Conservation (phyloP, 169 alveolate species). For the Eimeria praecox region DNA sequence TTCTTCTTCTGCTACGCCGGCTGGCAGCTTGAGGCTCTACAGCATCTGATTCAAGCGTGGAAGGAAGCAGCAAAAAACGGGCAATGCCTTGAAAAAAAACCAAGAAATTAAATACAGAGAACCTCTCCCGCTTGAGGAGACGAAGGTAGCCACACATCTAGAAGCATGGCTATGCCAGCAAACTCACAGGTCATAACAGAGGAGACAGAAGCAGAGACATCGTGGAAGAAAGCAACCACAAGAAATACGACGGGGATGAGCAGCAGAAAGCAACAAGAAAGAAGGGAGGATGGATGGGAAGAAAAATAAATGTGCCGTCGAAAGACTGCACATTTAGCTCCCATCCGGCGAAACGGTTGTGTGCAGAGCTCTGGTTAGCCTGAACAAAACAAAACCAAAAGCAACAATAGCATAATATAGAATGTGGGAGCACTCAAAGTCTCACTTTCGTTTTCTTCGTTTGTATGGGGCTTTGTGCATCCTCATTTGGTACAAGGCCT, state of each 20-base stretch:
- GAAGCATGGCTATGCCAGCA: not conserved
- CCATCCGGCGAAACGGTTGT: not conserved
- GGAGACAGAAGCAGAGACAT: not conserved
- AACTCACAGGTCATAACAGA: not conserved
- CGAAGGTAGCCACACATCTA: not conserved
- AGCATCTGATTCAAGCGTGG: not conserved
- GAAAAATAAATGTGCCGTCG: not conserved
- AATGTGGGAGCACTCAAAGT: not conserved
- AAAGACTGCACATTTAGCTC: not conserved
- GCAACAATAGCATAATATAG: not conserved
- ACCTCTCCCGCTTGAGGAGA: not conserved
- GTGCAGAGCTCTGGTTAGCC: conserved; percentile 3
- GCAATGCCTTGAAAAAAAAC: too few relatives aligned
- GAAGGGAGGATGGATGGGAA: not conserved
- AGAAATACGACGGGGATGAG: not conserved
- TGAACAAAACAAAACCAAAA: not conserved
- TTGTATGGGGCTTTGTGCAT: not conserved
- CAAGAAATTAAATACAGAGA: too few relatives aligned
- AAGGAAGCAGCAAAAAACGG: not conserved
- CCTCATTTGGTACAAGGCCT: not conserved
- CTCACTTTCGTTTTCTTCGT: not conserved
- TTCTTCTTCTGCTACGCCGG: not conserved
- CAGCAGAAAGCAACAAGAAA: not conserved
- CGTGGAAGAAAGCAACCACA: not conserved
- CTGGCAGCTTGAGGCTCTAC: not conserved